Evolutionary conservation across 2,329 filamentous ascomycete genomes (phyloP), one percentile per base, ranked within the genome.

Genomic region (Xylaria sp.): DNA sequence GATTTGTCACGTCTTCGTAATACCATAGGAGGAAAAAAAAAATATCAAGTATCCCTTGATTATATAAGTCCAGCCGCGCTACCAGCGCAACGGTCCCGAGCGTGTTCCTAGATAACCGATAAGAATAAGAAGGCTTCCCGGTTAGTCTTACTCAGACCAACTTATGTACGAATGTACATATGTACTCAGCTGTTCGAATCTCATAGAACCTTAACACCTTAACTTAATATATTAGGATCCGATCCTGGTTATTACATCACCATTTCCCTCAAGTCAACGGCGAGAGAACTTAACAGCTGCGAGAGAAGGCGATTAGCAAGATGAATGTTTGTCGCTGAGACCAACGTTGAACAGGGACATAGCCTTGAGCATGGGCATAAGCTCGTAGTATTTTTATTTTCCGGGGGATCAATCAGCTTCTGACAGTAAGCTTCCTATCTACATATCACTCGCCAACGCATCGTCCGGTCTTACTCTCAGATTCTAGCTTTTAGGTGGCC

Each of bases 1-100:
- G 36, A 39, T 68, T 68, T 65, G 65, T 68, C 57, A 68, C 36
- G 14, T 45, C 42, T 57, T 50, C 36, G 61, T 68, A 65, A 68
- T 55, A 39, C 14, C 12, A 2, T 1, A 8, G 12, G 19, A 51
- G 4, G 4, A 27, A 4, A 27, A 27, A 27, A 4, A 27, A 27
- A 27, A 51, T 47, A n/a, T n/a, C 47, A 36, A 47, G 3, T 47
- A 47, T 59, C 54, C 30, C 32, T 64, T 48, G 32, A 27, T 55
- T 59, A 59, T 48, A 56, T 30, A 59, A 30, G 39, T 32, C 19
- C 32, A 34, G 54, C 54, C 36, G 48, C 32, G 39, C 30, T 17
- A 55, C 11, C 27, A 12, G 45, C 7, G 36, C 14, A n/a, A 19
- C 50, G 30, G 12, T 30, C 42, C 27, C 12, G 39, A 45, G 39